Percentiles rank a stretch among this genome's conserved stretches.
phyloP scores from a whole-genome alignment of 495 filamentous ascomycete species.

The Podospora conica region DNA sequence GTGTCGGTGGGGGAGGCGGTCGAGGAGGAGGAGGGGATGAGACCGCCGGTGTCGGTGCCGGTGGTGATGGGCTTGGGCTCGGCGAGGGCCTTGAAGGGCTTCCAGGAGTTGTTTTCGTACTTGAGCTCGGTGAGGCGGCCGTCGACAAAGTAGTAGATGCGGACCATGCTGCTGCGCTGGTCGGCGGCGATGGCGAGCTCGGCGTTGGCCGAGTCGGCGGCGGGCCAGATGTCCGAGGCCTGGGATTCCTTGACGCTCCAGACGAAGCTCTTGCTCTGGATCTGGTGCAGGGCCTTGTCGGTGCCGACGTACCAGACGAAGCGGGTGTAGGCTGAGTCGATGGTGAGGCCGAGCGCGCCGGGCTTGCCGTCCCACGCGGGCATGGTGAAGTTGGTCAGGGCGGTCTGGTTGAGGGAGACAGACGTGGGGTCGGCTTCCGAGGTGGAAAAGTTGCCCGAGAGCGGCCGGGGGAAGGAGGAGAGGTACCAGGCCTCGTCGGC shows the following conservation, averaged over 20 bases:
- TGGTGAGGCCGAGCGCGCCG: conserved; percentile 21
- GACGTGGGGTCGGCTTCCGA: conserved; percentile 13
- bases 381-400: conserved; percentile 26
- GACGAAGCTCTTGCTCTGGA: conserved; percentile 21
- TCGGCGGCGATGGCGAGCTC: conserved; percentile 25
- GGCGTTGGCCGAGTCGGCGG: conserved; percentile 30
- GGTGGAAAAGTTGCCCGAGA: conserved; percentile 19
- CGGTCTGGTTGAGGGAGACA: conserved; percentile 24
- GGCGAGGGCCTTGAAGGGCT: conserved; percentile 10
- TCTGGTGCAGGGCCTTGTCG: conserved; percentile 27
- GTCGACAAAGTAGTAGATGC: conserved; percentile 32
- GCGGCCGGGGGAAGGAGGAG: conserved; percentile 25
- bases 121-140: conserved; percentile 28
- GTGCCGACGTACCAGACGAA: conserved; percentile 35
- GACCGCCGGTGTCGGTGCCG: neutral
- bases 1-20: neutral
- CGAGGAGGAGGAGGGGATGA: neutral
- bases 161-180: conserved; percentile 16
- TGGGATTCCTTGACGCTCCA: conserved; percentile 23
- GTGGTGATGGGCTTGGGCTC: neutral
- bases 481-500: conserved; percentile 22
- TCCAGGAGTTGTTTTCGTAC: conserved; percentile 23
- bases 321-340: conserved; percentile 23
- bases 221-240: conserved; percentile 24
- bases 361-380: conserved; percentile 27